A percentile compares a stretch with the other conserved stretches of the same genome.
phyloP scores from a whole-genome alignment of 1,139 yeast species.

The Kodamaea arcana region DNA sequence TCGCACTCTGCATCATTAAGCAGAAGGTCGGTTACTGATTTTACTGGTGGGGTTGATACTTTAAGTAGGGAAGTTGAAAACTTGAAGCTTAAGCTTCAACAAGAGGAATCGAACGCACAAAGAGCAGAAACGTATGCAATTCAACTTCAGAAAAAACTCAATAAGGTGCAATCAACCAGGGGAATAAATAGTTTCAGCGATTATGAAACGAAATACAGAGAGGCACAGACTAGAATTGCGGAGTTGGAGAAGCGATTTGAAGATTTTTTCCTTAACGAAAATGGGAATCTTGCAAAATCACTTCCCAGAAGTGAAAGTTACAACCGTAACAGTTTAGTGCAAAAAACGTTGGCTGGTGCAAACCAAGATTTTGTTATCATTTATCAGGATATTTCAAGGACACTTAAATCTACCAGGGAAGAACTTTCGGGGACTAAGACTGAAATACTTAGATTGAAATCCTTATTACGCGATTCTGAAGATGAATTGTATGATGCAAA shows the following conservation, averaged over 20 bases:
- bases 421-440: conserved; percentile 48
- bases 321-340: conserved; percentile 33
- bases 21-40: conserved; percentile 28
- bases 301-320: conserved; percentile 34
- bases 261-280: conserved; percentile 17
- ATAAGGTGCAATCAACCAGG: conserved; percentile 39
- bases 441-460: conserved; percentile 50
- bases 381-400: conserved; percentile 54
- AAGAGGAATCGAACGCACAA: conserved; percentile 39
- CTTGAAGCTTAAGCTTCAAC: conserved; percentile 33
- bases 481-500: conserved; percentile 43
- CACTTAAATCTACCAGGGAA: conserved; percentile 46
- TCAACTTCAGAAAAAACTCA: conserved; percentile 43
- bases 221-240: conserved; percentile 31
- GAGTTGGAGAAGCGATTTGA: conserved; percentile 33
- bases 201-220: conserved; percentile 36
- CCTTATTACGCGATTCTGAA: conserved; percentile 44
- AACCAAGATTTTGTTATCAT: conserved; percentile 48
- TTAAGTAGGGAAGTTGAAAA: conserved; percentile 33
- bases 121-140: conserved; percentile 47
- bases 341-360: conserved; percentile 23
- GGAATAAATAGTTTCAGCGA: conserved; percentile 34
- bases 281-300: conserved; percentile 10
- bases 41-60: conserved; percentile 18
- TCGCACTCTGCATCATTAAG: conserved; percentile 20